Evolutionary conservation across 1,284 basidiomycete genomes (phyloP).

Genomic region (Apiotrichum gamsii): DNA sequence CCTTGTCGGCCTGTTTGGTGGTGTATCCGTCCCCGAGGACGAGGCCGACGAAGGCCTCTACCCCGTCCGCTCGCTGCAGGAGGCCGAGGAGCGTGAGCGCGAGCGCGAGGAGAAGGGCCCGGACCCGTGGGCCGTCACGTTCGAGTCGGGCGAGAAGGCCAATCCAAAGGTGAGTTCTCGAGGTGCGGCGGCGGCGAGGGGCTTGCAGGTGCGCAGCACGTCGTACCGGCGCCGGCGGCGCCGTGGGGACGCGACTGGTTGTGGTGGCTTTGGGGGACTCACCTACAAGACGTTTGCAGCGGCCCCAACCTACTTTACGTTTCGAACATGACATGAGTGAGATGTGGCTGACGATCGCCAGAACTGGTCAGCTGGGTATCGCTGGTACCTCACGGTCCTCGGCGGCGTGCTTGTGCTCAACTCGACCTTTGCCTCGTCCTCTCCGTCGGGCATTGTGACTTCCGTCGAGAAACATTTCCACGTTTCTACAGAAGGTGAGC

Average conservation of each 20-base stretch:
- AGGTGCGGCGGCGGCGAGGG: too few species aligned
- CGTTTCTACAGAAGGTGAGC: constrained; percentile 56
- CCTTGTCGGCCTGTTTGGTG: constrained; percentile 34
- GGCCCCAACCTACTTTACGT: too few species aligned
- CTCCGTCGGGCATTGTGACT: constrained; percentile 39
- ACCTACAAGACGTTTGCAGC: too few species aligned
- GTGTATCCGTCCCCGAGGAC: constrained; percentile 28
- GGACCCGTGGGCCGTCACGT: constrained; percentile 41
- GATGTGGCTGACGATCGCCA: constrained; percentile 30
- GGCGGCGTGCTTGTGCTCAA: constrained; percentile 62
- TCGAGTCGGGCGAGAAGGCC: constrained; percentile 41
- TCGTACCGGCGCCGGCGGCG: too few species aligned
- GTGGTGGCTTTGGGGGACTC: too few species aligned
- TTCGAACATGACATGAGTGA: too few species aligned
- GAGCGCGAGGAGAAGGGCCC: constrained; percentile 30
- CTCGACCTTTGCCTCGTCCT: constrained; percentile 51
- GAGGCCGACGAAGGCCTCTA: constrained; percentile 41
- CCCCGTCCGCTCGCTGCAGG: constrained; percentile 36
- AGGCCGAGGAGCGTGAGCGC: constrained; percentile 32
- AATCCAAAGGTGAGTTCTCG: constrained; percentile 47
- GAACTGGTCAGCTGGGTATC: constrained; percentile 56
- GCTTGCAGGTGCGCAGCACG: too few species aligned
- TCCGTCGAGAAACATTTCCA: constrained; percentile 53
- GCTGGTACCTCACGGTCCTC: constrained; percentile 61
- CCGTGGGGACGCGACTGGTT: too few species aligned